Conservation (phyloP, 2,329 filamentous ascomycete genomes). For the Pseudocercospora cruenta region DNA sequence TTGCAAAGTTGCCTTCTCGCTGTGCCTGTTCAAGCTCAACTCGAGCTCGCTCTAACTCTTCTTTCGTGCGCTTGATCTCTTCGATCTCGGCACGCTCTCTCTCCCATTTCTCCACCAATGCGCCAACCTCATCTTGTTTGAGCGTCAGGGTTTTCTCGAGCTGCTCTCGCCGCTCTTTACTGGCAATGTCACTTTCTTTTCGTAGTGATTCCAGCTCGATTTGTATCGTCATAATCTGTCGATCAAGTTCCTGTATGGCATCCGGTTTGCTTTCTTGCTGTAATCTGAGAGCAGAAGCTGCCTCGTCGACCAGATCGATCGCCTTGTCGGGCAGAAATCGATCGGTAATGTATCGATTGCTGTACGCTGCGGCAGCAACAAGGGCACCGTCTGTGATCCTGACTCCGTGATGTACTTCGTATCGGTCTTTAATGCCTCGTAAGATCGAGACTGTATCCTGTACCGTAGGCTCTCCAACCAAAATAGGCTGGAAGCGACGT, state of each 20-base stretch:
- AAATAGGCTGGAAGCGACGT: conserved; percentile 88
- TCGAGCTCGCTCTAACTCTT: conserved; percentile 82
- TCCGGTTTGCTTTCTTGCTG: conserved; percentile 98
- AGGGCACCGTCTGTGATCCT: conserved; percentile 90
- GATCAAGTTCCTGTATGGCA: conserved; percentile 86
- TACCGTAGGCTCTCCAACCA: conserved; percentile 89
- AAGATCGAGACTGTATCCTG: conserved; percentile 94
- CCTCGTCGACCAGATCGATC: conserved; percentile 95
- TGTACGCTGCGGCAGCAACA: conserved; percentile 88
- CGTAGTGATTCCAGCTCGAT: conserved; percentile 93
- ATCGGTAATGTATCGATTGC: conserved; percentile 95
- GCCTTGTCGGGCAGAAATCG: conserved; percentile 96
- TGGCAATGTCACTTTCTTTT: conserved; percentile 90
- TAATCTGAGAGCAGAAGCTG: conserved; percentile 82
- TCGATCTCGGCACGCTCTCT: conserved; percentile 86
- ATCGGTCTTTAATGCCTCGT: conserved; percentile 94
- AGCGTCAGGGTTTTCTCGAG: conserved; percentile 75
- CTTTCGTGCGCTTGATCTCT: conserved; percentile 81
- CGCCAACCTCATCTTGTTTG: conserved; percentile 75
- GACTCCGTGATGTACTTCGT: conserved; percentile 96
- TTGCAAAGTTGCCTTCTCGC: conserved; percentile 82
- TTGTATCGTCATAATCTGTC: conserved; percentile 95
- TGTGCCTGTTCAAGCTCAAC: conserved; percentile 87
- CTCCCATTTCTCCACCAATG: conserved; percentile 83
- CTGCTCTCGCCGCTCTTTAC: conserved; percentile 83